Conservation (phyloP, 1,139 yeast genomes). For the Fermentozyma sake region DNA sequence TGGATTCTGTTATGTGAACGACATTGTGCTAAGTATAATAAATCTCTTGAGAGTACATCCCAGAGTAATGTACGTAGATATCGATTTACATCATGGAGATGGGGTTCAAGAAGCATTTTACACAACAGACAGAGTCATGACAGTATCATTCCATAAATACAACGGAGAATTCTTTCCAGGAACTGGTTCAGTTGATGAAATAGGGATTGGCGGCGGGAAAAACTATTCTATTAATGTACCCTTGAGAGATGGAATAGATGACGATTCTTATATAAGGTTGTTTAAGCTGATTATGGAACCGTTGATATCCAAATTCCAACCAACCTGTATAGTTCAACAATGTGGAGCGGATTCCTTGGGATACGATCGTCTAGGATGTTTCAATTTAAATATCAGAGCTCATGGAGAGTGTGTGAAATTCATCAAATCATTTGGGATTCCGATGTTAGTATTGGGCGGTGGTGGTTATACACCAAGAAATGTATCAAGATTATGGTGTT, state of each 20-base stretch:
- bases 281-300: slow-evolving; percentile 89
- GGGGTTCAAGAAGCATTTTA: slow-evolving; percentile 98
- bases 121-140: slow-evolving; percentile 93
- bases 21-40: slow-evolving; percentile 83
- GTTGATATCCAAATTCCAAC: slow-evolving; percentile 73
- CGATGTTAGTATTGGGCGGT: slow-evolving; percentile 90
- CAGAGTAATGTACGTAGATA: slow-evolving; percentile 87
- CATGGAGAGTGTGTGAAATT: slow-evolving; percentile 94
- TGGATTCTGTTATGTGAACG: slow-evolving; percentile 94
- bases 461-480: slow-evolving; percentile 98
- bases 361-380: slow-evolving; percentile 89
- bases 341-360: slow-evolving; percentile 98
- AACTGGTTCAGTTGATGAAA: slow-evolving; percentile 84
- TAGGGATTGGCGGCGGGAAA: slow-evolving; percentile 83
- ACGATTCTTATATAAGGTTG: slow-evolving; percentile 73
- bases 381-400: slow-evolving; percentile 83
- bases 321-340: slow-evolving; percentile 90
- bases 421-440: slow-evolving; percentile 80
- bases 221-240: slow-evolving; percentile 92
- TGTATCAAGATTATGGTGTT: slow-evolving; percentile 92
- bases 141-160: slow-evolving; percentile 90
- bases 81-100: slow-evolving; percentile 96
- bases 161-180: slow-evolving; percentile 97
- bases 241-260: slow-evolving; percentile 91
- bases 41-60: slow-evolving; percentile 83